phyloP scores from a whole-genome alignment of 805 yeast genomes.

The Wickerhamiella shivajii region DNA sequence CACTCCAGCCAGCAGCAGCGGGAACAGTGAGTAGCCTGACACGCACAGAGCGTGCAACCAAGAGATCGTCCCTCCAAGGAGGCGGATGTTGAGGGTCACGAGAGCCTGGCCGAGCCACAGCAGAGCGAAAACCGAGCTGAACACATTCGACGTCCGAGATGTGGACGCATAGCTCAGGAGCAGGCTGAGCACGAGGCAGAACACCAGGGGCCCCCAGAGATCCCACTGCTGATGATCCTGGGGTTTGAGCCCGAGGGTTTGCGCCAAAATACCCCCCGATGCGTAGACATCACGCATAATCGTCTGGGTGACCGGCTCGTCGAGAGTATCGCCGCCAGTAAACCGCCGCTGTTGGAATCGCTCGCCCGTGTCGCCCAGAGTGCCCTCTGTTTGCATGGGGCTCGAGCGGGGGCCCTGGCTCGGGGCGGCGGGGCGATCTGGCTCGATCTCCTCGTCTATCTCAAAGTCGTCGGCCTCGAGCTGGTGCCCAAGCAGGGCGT shows the following conservation, averaged over 20 bases:
- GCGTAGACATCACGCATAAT: conserved; percentile 33
- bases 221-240: conserved; percentile 23
- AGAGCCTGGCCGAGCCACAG: conserved; percentile 49
- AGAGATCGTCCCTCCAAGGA: conserved; percentile 45
- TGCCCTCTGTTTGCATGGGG: conserved; percentile 9
- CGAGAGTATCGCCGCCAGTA: conserved; percentile 57
- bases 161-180: conserved; percentile 32
- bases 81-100: conserved; percentile 50
- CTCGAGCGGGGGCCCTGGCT: conserved; percentile 1
- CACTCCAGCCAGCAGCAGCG: conserved; percentile 40
- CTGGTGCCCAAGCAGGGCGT: too few species aligned
- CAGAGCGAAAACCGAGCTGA: conserved; percentile 48
- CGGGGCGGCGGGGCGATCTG: conserved; percentile 4
- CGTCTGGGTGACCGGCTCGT: conserved; percentile 51
- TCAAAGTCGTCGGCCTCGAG: conserved; percentile 12
- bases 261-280: conserved; percentile 30
- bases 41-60: conserved; percentile 56
- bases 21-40: conserved; percentile 56
- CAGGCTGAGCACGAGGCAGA: conserved; percentile 41
- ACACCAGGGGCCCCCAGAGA: conserved; percentile 54
- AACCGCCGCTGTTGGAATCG: conserved; percentile 32
- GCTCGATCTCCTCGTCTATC: conserved; percentile 9
- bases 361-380: conserved; percentile 19
- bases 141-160: conserved; percentile 37
- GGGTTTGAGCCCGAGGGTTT: conserved; percentile 30